These are phyloP conservation scores for Colletotrichum lindemuthianum DNA, from an alignment of 2,329 filamentous ascomycete genomes.

Conservation along the genomic window DNA sequence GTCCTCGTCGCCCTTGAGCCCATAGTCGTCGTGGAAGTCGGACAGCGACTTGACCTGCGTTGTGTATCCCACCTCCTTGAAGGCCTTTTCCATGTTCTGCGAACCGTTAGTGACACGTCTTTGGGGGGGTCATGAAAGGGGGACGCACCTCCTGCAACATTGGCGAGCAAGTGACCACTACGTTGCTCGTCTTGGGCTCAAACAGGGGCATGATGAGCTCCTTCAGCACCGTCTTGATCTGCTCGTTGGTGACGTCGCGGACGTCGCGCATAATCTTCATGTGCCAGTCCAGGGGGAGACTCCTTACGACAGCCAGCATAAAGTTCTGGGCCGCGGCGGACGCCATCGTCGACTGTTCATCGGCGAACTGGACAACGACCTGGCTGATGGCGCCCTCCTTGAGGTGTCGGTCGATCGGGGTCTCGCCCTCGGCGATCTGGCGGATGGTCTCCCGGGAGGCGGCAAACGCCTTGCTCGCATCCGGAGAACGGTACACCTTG, in stretches of 20 bases:
- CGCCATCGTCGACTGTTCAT: constrained; percentile 87
- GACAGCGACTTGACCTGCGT: constrained; percentile 78
- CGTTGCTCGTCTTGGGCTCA: constrained; percentile 79
- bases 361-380: constrained; percentile 86
- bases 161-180: constrained; percentile 88
- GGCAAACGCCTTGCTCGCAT: constrained; percentile 85
- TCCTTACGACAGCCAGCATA: constrained; percentile 80
- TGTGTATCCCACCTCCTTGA: constrained; percentile 81
- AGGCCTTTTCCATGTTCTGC: constrained; percentile 79
- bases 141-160: constrained; percentile 82
- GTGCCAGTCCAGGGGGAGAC: constrained; percentile 80
- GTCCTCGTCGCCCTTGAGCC: constrained; percentile 71
- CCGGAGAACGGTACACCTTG: constrained; percentile 88
- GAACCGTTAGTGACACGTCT: constrained; percentile 5
- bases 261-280: constrained; percentile 81
- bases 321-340: constrained; percentile 87
- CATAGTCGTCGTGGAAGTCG: constrained; percentile 91
- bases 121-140: constrained; percentile 7
- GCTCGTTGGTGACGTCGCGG: constrained; percentile 76
- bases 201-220: constrained; percentile 85
- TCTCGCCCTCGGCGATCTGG: constrained; percentile 76
- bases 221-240: constrained; percentile 79
- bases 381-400: constrained; percentile 91
- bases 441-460: constrained; percentile 80
- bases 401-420: constrained; percentile 80